Base-by-base conservation (phyloP, 768 basidiomycete species). In the Hygrophorus russula region DNA sequence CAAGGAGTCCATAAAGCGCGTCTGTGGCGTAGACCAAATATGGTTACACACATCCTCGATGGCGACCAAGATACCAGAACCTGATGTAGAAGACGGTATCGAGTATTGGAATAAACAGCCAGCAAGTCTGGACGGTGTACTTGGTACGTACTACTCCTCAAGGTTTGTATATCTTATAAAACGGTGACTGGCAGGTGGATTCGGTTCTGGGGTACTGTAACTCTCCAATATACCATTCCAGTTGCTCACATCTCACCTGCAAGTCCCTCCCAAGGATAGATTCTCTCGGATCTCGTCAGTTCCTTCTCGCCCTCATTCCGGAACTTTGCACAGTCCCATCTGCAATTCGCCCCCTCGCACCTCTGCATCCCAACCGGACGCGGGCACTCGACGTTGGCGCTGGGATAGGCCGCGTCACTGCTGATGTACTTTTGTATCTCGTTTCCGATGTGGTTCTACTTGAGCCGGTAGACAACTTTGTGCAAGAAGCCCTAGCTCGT, bases 361-460 rank as follows among this genome's bases (percentile, higher is more conserved):
- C 54, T 34, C 53, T 43, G 37, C 45, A 42, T 33, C 49, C 42
- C 33, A 40, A 56, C 9, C 66, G 69, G 36, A 76, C 69, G 19
- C 76, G 88, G 36, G 92, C 86, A 0, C 72, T 99, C 15, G 94
- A 99, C 55, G 89, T 92, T 46, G 94, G 86, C 12, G 92, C 92
- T 5, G 94, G 94, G 9, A 82, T 99, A 38, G 94, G 94, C 9
- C 80, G 94, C 41, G 91, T 96, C 19, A 94, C 92, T 0, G 69
- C 77, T 2, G 79, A 86, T 51, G 88, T 92, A 10, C 77, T 99
- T 28, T 74, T 97, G n/a, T 84, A 82, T 53, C 80, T 97, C 42
- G 74, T 92, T 49, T 73, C 80, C 17, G 83, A 90, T 51, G 89
- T 97, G 38, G 80, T 91, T 35, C 75, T 94, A 43, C 72, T 94